Evolutionary conservation across 257 asterid species (phyloP).

Genomic region (Buddleja alternifolia): DNA sequence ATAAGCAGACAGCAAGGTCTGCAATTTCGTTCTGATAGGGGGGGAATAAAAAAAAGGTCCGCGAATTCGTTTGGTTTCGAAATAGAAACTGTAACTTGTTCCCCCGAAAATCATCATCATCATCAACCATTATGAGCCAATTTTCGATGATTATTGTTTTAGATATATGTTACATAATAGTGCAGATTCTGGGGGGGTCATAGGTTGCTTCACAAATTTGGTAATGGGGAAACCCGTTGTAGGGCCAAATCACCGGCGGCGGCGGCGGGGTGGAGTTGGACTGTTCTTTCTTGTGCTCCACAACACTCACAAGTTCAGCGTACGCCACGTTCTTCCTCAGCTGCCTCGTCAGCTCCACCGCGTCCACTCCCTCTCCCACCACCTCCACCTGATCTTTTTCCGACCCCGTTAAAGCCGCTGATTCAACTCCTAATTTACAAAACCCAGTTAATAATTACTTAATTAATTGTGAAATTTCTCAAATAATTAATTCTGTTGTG

Average conservation of each 20-base stretch:
- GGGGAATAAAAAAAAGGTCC: no score
- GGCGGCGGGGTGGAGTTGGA: background rate
- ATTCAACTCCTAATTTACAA: constrained; percentile 43
- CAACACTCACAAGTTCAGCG: constrained; percentile 53
- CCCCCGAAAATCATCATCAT: no score
- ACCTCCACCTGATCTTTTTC: constrained; percentile 53
- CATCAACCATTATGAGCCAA: no score
- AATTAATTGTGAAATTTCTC: no score
- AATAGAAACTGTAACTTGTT: no score
- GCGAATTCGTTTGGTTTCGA: no score
- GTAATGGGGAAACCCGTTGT: background rate
- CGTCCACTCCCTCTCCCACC: constrained; percentile 62
- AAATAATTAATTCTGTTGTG: background rate
- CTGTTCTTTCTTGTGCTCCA: constrained; percentile 36
- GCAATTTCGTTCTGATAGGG: no score
- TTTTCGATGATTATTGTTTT: no score
- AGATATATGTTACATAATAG: constrained; percentile 40
- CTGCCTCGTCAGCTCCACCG: constrained; percentile 43
- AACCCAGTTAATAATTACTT: no score
- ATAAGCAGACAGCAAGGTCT: no score
- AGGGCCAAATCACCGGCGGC: constrained; percentile 7
- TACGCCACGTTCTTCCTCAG: constrained; percentile 57
- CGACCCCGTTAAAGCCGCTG: constrained; percentile 45
- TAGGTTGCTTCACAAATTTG: constrained; percentile 5
- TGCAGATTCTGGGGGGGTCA: constrained; percentile 38